Percentiles rank a stretch among this genome's conserved stretches.
Conservation (phyloP, 192 early-diverging fungal genomes). For the Paraglomus brasilianum region DNA sequence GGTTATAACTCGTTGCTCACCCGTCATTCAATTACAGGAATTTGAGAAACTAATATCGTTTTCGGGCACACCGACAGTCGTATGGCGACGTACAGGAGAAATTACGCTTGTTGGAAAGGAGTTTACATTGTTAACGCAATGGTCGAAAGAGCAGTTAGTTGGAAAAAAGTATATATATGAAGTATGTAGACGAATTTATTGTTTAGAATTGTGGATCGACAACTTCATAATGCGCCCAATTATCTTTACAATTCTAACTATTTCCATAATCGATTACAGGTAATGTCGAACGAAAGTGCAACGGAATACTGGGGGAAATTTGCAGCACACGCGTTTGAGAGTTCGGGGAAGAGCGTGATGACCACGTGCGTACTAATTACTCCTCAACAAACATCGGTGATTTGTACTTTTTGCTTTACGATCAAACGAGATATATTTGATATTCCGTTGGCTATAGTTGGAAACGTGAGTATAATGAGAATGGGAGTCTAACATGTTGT, state of each 20-base stretch:
- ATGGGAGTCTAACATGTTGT: too few relatives aligned
- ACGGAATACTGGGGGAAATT: conserved; percentile 97
- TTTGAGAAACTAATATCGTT: conserved; percentile 94
- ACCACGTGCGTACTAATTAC: conserved; percentile 81
- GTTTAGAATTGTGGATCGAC: not conserved
- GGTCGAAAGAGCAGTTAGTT: conserved; percentile 81
- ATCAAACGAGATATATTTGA: conserved; percentile 98
- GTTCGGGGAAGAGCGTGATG: conserved; percentile 86
- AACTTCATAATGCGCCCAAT: not conserved
- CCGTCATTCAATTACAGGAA: conserved; percentile 55
- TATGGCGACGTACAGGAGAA: conserved; percentile 97
- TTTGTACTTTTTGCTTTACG: conserved; percentile 93
- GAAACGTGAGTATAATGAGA: conserved; percentile 52
- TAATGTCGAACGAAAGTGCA: conserved; percentile 91
- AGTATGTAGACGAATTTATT: conserved; percentile 31
- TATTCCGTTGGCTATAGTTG: conserved; percentile 83
- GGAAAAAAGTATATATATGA: conserved; percentile 83
- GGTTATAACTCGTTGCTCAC: conserved; percentile 5
- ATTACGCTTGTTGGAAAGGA: conserved; percentile 95
- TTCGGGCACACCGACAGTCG: conserved; percentile 93
- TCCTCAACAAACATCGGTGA: conserved; percentile 70
- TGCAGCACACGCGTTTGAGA: conserved; percentile 89
- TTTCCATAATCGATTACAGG: conserved; percentile 43
- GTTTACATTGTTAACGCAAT: conserved; percentile 90
- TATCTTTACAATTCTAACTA: not conserved